Evolutionary conservation across 1,284 basidiomycete genomes (phyloP).

Genomic region (Melampsora americana): DNA sequence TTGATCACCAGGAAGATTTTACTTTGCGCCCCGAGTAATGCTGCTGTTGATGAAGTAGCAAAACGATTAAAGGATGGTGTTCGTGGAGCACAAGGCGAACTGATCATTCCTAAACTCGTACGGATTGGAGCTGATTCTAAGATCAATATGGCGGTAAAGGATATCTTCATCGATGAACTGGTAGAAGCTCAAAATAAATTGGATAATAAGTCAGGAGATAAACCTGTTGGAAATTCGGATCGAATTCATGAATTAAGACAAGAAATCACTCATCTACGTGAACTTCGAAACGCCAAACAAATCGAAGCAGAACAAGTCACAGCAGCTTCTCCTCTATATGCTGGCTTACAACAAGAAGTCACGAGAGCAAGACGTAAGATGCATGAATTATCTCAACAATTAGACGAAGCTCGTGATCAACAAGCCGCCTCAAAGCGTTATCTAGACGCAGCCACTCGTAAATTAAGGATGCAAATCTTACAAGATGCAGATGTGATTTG

Average conservation of each 20-base stretch:
- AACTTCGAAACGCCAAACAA: slow-evolving; percentile 63
- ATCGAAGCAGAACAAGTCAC: slow-evolving; percentile 59
- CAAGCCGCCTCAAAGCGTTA: slow-evolving; percentile 69
- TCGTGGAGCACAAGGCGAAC: slow-evolving; percentile 62
- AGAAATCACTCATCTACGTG: slow-evolving; percentile 68
- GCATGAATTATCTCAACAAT: slow-evolving; percentile 64
- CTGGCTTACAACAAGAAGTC: slow-evolving; percentile 59
- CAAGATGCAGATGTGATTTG: slow-evolving; percentile 89
- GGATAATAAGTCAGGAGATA: slow-evolving; percentile 45
- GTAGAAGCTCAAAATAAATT: slow-evolving; percentile 65
- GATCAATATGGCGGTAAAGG: slow-evolving; percentile 78
- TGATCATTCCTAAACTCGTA: slow-evolving; percentile 72
- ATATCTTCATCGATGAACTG: slow-evolving; percentile 79
- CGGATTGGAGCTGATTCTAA: slow-evolving; percentile 77
- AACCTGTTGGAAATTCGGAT: slow-evolving; percentile 55
- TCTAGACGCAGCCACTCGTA: slow-evolving; percentile 72
- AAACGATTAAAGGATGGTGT: slow-evolving; percentile 78
- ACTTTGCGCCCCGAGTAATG: slow-evolving; percentile 95
- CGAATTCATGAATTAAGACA: slow-evolving; percentile 60
- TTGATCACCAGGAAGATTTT: slow-evolving; percentile 66
- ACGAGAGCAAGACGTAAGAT: slow-evolving; percentile 66
- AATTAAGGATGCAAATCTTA: slow-evolving; percentile 71
- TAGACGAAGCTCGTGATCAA: slow-evolving; percentile 75
- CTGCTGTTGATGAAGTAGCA: slow-evolving; percentile 95
- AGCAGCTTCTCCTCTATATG: slow-evolving; percentile 55